phyloP scores from a whole-genome alignment of 805 yeast genomes.

The Candida fluviatilis region DNA sequence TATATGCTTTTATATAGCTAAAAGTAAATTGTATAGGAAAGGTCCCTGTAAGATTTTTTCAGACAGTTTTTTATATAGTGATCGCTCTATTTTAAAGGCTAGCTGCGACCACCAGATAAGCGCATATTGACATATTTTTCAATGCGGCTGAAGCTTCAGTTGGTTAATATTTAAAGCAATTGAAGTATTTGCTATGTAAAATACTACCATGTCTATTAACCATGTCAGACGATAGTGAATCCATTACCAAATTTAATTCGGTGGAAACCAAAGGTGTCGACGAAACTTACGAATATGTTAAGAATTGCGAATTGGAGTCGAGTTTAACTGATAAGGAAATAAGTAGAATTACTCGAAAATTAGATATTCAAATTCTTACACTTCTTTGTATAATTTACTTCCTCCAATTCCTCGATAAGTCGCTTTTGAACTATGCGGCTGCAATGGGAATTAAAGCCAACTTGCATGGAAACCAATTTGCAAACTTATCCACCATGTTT shows the following conservation, averaged over 20 bases:
- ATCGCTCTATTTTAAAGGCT: too few relatives aligned
- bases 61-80: too few relatives aligned
- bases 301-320: constrained; percentile 1
- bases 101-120: not conserved
- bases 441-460: constrained; percentile 58
- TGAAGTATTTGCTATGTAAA: not conserved
- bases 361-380: constrained; percentile 48
- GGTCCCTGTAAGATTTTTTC: too few relatives aligned
- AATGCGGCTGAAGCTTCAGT: not conserved
- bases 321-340: not conserved
- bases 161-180: not conserved
- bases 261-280: not conserved
- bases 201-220: too few relatives aligned
- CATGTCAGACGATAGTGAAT: not conserved
- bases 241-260: not conserved
- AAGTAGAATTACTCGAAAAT: constrained; percentile 21
- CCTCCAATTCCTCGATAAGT: constrained; percentile 56
- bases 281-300: constrained; percentile 6
- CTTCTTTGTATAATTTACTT: constrained; percentile 51
- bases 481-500: constrained; percentile 50
- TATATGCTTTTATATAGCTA: not conserved
- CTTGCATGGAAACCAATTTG: constrained; percentile 44
- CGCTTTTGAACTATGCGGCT: constrained; percentile 57
- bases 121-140: not conserved
- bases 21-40: too few relatives aligned